Evolutionary conservation across 192 early-diverging fungal genomes (phyloP).

Genomic region (Entophlyctis luteolus): DNA sequence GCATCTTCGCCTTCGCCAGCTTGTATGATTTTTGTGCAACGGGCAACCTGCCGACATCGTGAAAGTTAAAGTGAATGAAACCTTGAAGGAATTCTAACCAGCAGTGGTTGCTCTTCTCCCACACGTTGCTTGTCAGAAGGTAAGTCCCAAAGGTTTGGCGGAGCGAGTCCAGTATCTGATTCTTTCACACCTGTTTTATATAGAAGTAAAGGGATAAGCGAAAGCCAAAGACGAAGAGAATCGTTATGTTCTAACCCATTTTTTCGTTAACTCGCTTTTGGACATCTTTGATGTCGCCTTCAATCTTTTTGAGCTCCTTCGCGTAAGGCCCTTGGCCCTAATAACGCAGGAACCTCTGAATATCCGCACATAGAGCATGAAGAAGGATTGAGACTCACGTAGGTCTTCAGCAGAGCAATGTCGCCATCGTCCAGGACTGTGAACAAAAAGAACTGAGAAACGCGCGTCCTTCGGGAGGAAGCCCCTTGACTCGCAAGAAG

Average conservation of each 20-base stretch:
- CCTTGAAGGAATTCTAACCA: slow-evolving; percentile 47
- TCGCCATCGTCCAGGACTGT: slow-evolving; percentile 84
- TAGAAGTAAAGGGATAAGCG: too few species aligned
- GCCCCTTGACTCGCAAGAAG: too few species aligned
- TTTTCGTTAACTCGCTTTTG: slow-evolving; percentile 99
- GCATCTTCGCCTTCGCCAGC: slow-evolving; percentile 83
- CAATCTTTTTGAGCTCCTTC: slow-evolving; percentile 88
- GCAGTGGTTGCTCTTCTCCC: slow-evolving; percentile 90
- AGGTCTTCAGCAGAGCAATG: slow-evolving; percentile 88
- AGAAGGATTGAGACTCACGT: slow-evolving; percentile 54
- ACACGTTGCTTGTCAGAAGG: slow-evolving; percentile 98
- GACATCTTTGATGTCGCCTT: slow-evolving; percentile 91
- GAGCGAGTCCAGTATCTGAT: slow-evolving; percentile 95
- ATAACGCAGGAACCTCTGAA: not conserved
- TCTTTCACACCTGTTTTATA: slow-evolving; percentile 87
- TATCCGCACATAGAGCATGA: not conserved
- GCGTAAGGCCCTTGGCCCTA: slow-evolving; percentile 98
- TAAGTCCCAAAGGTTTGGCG: slow-evolving; percentile 98
- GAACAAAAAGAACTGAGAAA: not conserved
- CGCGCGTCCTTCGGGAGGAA: not conserved
- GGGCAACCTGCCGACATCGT: slow-evolving; percentile 66
- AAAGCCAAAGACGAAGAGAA: too few species aligned
- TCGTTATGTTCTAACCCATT: slow-evolving; percentile 74
- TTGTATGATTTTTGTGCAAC: slow-evolving; percentile 98
- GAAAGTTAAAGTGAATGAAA: not conserved